Evolutionary conservation across 768 basidiomycete genomes (phyloP).

Genomic region (Lentinula sp.): DNA sequence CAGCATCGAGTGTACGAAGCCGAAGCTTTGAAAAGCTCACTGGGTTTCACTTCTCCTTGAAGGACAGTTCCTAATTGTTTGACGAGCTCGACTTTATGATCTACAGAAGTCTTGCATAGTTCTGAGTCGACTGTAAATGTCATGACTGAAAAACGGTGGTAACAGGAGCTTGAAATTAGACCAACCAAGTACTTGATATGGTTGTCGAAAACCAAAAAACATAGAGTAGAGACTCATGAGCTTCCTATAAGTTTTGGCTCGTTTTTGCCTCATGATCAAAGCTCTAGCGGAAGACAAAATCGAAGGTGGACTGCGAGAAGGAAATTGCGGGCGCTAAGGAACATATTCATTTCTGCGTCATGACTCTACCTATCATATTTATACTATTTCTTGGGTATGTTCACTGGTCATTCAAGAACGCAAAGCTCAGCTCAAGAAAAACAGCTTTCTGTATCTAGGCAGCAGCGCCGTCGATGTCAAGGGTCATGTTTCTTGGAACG

Average conservation of each 20-base stretch:
- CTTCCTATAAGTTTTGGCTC: conserved; percentile 91
- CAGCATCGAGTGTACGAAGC: conserved; percentile 13
- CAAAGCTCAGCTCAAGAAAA: neutral
- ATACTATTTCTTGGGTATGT: conserved; percentile 6
- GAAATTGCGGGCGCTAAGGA: neutral
- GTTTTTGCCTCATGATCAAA: conserved; percentile 81
- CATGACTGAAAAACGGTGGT: conserved; percentile 7
- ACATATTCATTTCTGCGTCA: neutral
- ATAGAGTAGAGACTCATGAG: conserved; percentile 88
- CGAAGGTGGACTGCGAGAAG: neutral
- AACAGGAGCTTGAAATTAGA: conserved; percentile 5
- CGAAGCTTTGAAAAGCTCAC: conserved; percentile 44
- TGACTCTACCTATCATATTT: conserved; percentile 1
- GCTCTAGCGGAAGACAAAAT: neutral
- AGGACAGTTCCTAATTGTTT: conserved; percentile 74
- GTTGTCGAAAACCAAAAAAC: conserved; percentile 87
- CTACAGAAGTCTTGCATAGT: conserved; percentile 65
- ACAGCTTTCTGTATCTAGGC: conserved; percentile 1
- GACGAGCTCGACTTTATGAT: conserved; percentile 67
- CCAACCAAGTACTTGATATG: conserved; percentile 88
- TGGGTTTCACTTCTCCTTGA: conserved; percentile 86
- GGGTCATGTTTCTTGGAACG: conserved; percentile 68
- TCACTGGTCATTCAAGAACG: neutral
- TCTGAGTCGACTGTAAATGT: conserved; percentile 68
- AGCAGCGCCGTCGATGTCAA: conserved; percentile 45